phyloP scores from a whole-genome alignment of 148 eudicot species.

The Bassia scoparia region DNA sequence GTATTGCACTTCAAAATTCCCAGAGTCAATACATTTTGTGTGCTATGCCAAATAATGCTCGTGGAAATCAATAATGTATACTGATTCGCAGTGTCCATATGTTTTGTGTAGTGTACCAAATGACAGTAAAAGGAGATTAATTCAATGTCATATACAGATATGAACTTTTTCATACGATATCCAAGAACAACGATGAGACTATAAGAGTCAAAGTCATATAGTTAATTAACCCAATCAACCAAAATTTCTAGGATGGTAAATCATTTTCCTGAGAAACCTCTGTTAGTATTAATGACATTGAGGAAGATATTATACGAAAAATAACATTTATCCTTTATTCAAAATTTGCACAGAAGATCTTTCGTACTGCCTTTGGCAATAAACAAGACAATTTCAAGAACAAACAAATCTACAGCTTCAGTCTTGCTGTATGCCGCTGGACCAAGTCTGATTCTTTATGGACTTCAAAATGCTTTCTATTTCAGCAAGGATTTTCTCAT shows the following conservation, averaged over 20 bases:
- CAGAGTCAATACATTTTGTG: too few species aligned
- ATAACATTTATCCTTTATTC: neutral
- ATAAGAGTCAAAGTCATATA: too few species aligned
- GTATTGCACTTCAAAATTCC: too few species aligned
- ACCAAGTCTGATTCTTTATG: conserved; percentile 90
- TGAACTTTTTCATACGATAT: too few species aligned
- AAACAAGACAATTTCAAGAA: too few species aligned
- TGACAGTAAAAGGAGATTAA: too few species aligned
- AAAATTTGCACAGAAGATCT: neutral
- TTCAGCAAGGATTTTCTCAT: conserved; percentile 50
- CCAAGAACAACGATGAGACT: too few species aligned
- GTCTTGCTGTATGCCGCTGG: conserved; percentile 54
- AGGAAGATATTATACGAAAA: neutral
- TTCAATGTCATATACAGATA: neutral
- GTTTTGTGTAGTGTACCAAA: too few species aligned
- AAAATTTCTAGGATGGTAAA: neutral
- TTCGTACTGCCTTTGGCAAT: neutral
- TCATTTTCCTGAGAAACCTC: neutral
- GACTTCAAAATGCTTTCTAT: conserved; percentile 70
- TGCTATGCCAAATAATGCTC: too few species aligned
- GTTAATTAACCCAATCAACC: too few species aligned
- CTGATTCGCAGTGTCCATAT: too few species aligned
- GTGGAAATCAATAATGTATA: too few species aligned
- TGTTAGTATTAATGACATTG: neutral
- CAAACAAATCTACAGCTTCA: neutral